phyloP scores from a whole-genome alignment of 345 rosid species.

The Citrus unshiu region DNA sequence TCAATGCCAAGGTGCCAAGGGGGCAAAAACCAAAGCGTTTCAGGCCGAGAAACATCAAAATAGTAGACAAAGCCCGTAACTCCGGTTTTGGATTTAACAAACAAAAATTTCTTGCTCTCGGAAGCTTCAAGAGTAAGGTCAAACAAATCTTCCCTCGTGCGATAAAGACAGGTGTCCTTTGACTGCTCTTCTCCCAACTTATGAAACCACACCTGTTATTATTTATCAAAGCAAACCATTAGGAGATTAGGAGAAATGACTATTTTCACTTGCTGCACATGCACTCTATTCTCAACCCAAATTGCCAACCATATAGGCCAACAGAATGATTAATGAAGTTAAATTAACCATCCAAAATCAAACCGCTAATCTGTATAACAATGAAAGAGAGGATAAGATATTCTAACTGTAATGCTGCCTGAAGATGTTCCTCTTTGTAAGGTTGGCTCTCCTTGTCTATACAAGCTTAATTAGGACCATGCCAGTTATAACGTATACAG shows the following conservation, averaged over 20 bases:
- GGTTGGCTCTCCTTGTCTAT: not conserved
- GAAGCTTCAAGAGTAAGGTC: slow-evolving; percentile 64
- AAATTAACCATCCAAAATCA: too few relatives aligned
- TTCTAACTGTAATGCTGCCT: not conserved
- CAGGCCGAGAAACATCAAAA: slow-evolving; percentile 57
- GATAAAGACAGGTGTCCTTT: slow-evolving; percentile 70
- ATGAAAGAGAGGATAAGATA: not conserved
- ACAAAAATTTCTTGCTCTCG: slow-evolving; percentile 67
- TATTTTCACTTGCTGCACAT: not conserved
- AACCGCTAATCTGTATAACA: not conserved
- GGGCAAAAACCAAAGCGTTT: slow-evolving; percentile 60
- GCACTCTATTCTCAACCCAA: too few relatives aligned
- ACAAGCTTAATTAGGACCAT: not conserved
- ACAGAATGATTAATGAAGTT: too few relatives aligned
- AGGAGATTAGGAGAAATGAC: not conserved
- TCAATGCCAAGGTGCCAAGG: slow-evolving; percentile 68
- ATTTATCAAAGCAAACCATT: slow-evolving; percentile 1
- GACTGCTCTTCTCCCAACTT: slow-evolving; percentile 73
- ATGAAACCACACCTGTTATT: slow-evolving; percentile 77
- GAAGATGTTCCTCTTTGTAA: not conserved
- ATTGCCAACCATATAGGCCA: too few relatives aligned
- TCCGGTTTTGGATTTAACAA: slow-evolving; percentile 67
- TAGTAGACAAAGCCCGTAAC: slow-evolving; percentile 61
- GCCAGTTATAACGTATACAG: not conserved
- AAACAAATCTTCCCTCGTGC: slow-evolving; percentile 83